Conservation (phyloP, 768 basidiomycete species). For the Naematelia aurantialba region DNA sequence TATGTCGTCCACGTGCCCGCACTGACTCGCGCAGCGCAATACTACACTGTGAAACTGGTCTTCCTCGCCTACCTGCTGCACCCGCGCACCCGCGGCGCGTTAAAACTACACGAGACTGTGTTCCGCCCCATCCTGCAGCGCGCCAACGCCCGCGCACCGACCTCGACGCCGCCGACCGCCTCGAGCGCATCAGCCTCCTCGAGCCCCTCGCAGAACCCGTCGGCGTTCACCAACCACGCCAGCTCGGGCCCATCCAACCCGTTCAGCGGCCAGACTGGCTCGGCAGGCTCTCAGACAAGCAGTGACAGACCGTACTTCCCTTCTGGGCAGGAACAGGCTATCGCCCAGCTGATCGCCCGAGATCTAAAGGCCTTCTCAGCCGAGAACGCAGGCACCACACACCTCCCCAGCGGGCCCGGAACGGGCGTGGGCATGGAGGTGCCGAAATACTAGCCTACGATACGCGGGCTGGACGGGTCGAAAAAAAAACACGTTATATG, state of each 20-base stretch:
- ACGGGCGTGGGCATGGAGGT: slow-evolving; percentile 20
- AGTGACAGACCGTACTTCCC: background rate
- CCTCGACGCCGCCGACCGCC: slow-evolving; percentile 12
- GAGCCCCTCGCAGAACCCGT: slow-evolving; percentile 11
- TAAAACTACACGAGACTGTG: slow-evolving; percentile 28
- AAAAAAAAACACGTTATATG: too few species aligned
- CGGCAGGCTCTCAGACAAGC: background rate
- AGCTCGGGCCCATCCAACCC: background rate
- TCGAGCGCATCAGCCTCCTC: slow-evolving; percentile 4
- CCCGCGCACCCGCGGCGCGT: slow-evolving; percentile 34
- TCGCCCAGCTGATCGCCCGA: background rate
- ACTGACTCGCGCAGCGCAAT: slow-evolving; percentile 30
- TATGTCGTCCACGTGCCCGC: background rate
- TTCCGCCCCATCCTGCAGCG: slow-evolving; percentile 20
- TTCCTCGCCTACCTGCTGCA: slow-evolving; percentile 45
- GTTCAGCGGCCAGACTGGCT: background rate
- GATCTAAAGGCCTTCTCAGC: background rate
- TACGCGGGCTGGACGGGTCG: too few species aligned
- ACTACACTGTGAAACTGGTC: slow-evolving; percentile 43
- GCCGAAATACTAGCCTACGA: slow-evolving; percentile 16
- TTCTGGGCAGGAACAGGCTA: background rate
- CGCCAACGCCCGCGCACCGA: slow-evolving; percentile 7
- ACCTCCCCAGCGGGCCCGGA: slow-evolving; percentile 17
- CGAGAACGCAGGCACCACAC: slow-evolving; percentile 4
- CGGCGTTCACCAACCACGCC: slow-evolving; percentile 5